Base-by-base conservation (phyloP, 306 rosid species). In the Arachis hypogaea region DNA sequence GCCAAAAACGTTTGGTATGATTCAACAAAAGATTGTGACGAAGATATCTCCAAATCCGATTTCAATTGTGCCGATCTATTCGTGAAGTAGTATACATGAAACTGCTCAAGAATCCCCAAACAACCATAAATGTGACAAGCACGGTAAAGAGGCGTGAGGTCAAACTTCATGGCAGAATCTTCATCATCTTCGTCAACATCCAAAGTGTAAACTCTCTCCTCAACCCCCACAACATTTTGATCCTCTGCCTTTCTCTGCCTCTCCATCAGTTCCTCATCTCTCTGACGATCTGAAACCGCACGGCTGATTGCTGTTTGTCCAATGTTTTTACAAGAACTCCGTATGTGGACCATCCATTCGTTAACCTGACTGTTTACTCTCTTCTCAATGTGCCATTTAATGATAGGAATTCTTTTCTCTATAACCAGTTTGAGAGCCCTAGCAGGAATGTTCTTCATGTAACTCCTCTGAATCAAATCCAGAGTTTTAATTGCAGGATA, bases 121-220 rank as follows among this genome's bases (percentile, higher is more conserved):
- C 96, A 94, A 71, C 80, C 71, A 76, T 94, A 96, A 67, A 94
- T 92, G 74, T 94, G 92, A 82, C 88, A 88, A 68, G 99, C 99
- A 8, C 99, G 96, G 57, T 92, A 94, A 59, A 94, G 86, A 54
- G 96, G 97, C 9, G 96, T 90, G 47, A 94, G 85, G 77, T 94
- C 97, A 70, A 94, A 86, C 73, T 87, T 86, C 77, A 86, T 64
- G 38, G 76, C 80, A 38, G 92, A 87, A 58, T 94, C 97, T 57
- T 94, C 93, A 29, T 83, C 93, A 67, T 46, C 69, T 61, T 88
- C 97, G 72, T 83, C 95, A 68, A 81, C 90, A 61, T 88, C 98
- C 81, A 93, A 88, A 64, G 52, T 79, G 77, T 79, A 93, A 5
- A 71, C 58, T 59, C 61, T 72, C 44, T 89, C 90, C 65, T 85